Evolutionary conservation across 768 basidiomycete genomes (phyloP), one percentile per base, ranked within the genome.

Genomic region (Boletus bicolor): DNA sequence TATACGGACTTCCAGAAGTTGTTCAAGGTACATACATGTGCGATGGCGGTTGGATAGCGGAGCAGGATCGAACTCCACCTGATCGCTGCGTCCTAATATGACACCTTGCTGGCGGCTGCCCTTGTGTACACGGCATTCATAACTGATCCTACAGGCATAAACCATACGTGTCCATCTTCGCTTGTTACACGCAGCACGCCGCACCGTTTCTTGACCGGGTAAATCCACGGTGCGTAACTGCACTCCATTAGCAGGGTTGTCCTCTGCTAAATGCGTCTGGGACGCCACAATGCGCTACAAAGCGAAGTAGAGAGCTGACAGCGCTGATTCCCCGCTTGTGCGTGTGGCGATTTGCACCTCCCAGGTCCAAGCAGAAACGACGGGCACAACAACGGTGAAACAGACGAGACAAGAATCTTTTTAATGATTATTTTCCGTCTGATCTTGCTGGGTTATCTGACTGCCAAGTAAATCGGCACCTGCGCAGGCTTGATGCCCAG

Each of bases 1-100:
- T 55, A 50, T 47, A 60, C 65, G 60, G 68, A 44, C 65, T 67
- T 68, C 58, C 48, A 60, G 68, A 69, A 64, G 65, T 39, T 51
- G 49, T 46, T 11, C 57, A 52, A 63, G 57, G 57, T 57, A 46
- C 55, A 55, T 53, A 42, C 53, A 56, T 51, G 52, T 55, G 54
- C 59, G 54, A 60, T 61, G 46, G 64, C 42, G 54, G 59, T 43
- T 52, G 51, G 44, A 57, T 56, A 34, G 32, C 59, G 59, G 45
- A 56, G 56, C 53, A 35, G 37, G 44, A 62, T 62, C 67, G 55
- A 61, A 50, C 47, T 58, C 60, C 58, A 62, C 44, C 28, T 53
- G 66, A 63, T 63, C 34, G 51, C 53, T 56, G 51, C 32, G 17
- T 48, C 51, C 37, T 38, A 42, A 55, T 44, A 39, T 55, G 52